Base-by-base conservation (phyloP, 2,329 filamentous ascomycete genomes). In the Pseudopyrenochaeta lycopersici region DNA sequence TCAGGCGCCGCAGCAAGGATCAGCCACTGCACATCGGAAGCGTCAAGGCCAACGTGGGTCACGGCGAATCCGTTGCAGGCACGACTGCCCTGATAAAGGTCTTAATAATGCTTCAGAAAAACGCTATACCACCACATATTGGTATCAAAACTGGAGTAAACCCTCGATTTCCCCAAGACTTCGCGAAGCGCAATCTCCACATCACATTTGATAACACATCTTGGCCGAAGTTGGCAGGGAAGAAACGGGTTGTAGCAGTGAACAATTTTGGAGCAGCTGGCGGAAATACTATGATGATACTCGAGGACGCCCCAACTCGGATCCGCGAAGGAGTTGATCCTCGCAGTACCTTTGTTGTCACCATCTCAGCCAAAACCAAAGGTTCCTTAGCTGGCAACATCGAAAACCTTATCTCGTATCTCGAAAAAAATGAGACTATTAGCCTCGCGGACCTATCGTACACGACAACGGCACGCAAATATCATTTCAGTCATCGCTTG, bases 61-160 rank as follows among this genome's bases (percentile, higher is more conserved):
- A 77, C 43, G 57, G 58, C 12, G 76, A 78, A 54, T 63, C 67
- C 2, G 72, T 66, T 20, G 60, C 74, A 7, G 75, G 75, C 27
- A 56, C 68, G 0, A 60, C 60, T 1, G 53, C 67, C 1, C 46
- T 78, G 3, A 63, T 76, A 38, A 78, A 77, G 45, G 66, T 66
- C 1, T 49, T 78, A 10, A 45, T 76, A 42, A 72, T 67, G 62
- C 46, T 65, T 29, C 43, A 70, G 61, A 33, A 70, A 60, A 54
- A 54, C 40, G n/a, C 47, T 40, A 35, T 63, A 64, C 47, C 73
- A 63, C 52, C 63, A 33, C 33, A 59, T 60, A 70, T 27, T 20
- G 88, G 88, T 11, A 89, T 91, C 77, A 90, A 90, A 74, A 80
- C 76, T 2, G 77, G 80, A 56, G 85, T 89, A 59, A 89, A 89